Evolutionary conservation across 768 basidiomycete genomes (phyloP), one percentile per base, ranked within the genome.

Genomic region (Termitomyces sp.): DNA sequence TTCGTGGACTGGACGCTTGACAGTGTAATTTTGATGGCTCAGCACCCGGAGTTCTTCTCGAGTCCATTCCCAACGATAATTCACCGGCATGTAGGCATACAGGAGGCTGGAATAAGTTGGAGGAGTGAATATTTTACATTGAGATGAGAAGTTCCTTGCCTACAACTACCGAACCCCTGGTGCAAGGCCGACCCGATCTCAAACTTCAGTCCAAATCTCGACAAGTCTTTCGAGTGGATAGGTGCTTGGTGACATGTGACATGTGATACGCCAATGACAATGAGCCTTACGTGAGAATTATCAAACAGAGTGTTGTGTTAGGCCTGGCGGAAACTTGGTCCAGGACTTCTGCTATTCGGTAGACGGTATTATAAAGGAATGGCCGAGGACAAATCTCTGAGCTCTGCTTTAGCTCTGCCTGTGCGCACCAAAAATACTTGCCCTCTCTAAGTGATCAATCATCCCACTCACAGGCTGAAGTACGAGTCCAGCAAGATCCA

Each of bases 1-100:
- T 28, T 47, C 49, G 43, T 33, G 47, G 5, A 26, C 14, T 24
- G 50, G 47, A 33, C 14, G n/a, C 45, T 43, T 22, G 22, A 18
- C 24, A 28, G 44, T 20, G 43, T 20, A 42, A 33, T 60, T 44
- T 45, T 6, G 33, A 4, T 1, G n/a, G 36, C 47, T 56, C 55
- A 57, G 45, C 14, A 45, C 10, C 49, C 53, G n/a, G 30, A 49
- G 53, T 53, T 61, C 57, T 35, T 14, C 26, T 46, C 61, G 61
- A 28, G 55, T 52, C 56, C 61, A 62, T 58, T 62, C 59, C 66
- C 66, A 67, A 52, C 54, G 59, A 24, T 60, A 22, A 38, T 54
- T 54, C 55, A 54, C 54, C 52, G 61, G 55, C 65, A 66, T 64
- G 42, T 45, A 62, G 45, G 58, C 53, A 61, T 59, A 20, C 55